Conservation (phyloP, 106 monocot genomes). For the Acorus calamus region DNA sequence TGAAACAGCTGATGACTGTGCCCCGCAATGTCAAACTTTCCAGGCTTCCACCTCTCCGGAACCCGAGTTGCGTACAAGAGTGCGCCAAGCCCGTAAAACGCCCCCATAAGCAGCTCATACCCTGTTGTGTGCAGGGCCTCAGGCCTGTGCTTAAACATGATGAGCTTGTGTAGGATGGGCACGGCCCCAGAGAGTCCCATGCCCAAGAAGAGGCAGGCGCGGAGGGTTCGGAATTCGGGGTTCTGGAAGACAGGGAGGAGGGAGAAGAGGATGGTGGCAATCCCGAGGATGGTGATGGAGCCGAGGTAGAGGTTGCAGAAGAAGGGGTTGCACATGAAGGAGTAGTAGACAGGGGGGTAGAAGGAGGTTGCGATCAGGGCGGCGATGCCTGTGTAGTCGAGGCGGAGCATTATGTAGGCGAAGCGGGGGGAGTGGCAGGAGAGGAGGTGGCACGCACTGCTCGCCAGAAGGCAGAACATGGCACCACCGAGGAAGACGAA, state of each 20-base stretch:
- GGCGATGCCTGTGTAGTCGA: slow-evolving; percentile 91
- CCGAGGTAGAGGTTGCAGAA: slow-evolving; percentile 81
- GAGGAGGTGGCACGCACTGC: slow-evolving; percentile 88
- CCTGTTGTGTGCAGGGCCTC: slow-evolving; percentile 82
- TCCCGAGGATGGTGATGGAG: slow-evolving; percentile 66
- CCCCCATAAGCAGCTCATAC: slow-evolving; percentile 85
- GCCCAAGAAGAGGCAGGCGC: slow-evolving; percentile 79
- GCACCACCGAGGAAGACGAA: slow-evolving; percentile 85
- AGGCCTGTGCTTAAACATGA: slow-evolving; percentile 39
- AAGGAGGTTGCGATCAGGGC: slow-evolving; percentile 90
- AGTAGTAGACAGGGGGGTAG: slow-evolving; percentile 98
- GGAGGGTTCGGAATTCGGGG: slow-evolving; percentile 51
- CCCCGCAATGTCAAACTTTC: slow-evolving; percentile 88
- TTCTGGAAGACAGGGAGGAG: slow-evolving; percentile 70
- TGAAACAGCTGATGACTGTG: slow-evolving; percentile 98
- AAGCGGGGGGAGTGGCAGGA: slow-evolving; percentile 78
- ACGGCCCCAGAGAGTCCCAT: slow-evolving; percentile 91
- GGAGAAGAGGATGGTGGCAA: slow-evolving; percentile 53
- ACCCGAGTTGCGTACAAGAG: slow-evolving; percentile 79
- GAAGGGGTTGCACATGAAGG: slow-evolving; percentile 93
- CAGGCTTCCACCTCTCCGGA: slow-evolving; percentile 87
- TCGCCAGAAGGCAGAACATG: slow-evolving; percentile 96
- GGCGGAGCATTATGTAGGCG: slow-evolving; percentile 91
- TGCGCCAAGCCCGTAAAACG: slow-evolving; percentile 76
- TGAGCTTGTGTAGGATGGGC: slow-evolving; percentile 78